These are phyloP conservation scores for Eucalyptus pauciflora DNA, from an alignment of 345 rosid species.

Conservation along the genomic window DNA sequence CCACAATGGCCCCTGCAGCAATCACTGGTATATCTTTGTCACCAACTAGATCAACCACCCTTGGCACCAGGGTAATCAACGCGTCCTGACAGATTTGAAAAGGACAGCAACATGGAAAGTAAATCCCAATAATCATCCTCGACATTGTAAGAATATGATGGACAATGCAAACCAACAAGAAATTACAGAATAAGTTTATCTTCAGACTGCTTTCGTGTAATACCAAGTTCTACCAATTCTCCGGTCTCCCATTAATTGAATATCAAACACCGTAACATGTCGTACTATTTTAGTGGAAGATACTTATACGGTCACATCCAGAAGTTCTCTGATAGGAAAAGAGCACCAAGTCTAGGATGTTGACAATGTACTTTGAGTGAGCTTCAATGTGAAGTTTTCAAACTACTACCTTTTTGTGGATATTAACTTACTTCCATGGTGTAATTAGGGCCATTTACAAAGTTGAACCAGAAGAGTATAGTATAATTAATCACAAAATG, in stretches of 20 bases:
- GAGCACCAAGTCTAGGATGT: background rate
- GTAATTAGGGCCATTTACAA: background rate
- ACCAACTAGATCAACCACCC: conserved; percentile 60
- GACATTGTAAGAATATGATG: background rate
- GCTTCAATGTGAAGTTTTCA: background rate
- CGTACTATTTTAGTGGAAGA: background rate
- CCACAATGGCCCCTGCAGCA: conserved; percentile 75
- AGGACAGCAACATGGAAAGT: background rate
- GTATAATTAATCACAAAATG: background rate
- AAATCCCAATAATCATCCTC: background rate
- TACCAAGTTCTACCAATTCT: background rate
- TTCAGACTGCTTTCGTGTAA: background rate
- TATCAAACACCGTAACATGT: background rate
- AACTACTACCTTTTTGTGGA: background rate
- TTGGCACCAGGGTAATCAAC: conserved; percentile 62
- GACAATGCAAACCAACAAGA: background rate
- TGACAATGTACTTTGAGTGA: background rate
- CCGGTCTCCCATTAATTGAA: background rate
- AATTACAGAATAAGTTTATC: background rate
- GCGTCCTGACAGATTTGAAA: conserved; percentile 31
- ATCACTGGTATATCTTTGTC: conserved; percentile 60
- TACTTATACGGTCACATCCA: background rate
- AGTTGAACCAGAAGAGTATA: background rate
- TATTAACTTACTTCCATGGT: background rate
- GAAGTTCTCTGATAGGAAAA: background rate